These are phyloP conservation scores for Chrysosporium queenslandicum DNA, from an alignment of 2,329 filamentous ascomycete genomes.

Conservation along the genomic window DNA sequence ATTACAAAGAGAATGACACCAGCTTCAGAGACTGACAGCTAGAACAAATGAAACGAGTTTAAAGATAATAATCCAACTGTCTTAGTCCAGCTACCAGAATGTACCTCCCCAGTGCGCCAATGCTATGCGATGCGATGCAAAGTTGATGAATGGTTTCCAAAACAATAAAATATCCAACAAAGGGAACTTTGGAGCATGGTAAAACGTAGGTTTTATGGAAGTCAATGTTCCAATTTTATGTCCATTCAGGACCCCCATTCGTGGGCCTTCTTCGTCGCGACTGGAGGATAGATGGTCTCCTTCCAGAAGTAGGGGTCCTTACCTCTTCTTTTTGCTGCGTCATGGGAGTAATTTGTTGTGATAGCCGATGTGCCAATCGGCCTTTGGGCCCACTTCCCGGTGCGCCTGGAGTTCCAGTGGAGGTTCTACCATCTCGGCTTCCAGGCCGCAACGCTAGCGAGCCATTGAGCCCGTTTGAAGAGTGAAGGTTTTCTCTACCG, in stretches of 20 bases:
- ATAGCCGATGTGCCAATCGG: slow-evolving; percentile 30
- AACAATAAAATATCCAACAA: not conserved
- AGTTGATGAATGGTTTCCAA: not conserved
- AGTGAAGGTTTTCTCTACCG: slow-evolving; percentile 33
- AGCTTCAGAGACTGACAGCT: not conserved
- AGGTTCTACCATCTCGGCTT: slow-evolving; percentile 34
- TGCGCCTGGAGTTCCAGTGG: slow-evolving; percentile 13
- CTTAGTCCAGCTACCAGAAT: not conserved
- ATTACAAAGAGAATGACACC: slow-evolving; percentile 11
- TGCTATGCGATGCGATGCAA: slow-evolving; percentile 20
- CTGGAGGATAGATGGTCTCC: slow-evolving; percentile 30
- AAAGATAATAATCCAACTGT: not conserved
- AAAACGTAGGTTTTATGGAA: not conserved
- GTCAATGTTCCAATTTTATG: slow-evolving; percentile 15
- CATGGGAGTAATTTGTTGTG: slow-evolving; percentile 27
- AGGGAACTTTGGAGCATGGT: not conserved
- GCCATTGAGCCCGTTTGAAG: slow-evolving; percentile 31
- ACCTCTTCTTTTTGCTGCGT: slow-evolving; percentile 32
- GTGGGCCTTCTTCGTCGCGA: slow-evolving; percentile 31
- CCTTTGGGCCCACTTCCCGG: slow-evolving; percentile 27
- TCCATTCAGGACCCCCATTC: slow-evolving; percentile 32
- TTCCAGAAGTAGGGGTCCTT: slow-evolving; percentile 26
- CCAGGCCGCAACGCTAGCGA: slow-evolving; percentile 32
- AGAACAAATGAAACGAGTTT: not conserved
- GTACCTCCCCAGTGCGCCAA: slow-evolving; percentile 20